Conservation (phyloP, 2,329 filamentous ascomycete genomes). For the Diplodia sapinea region DNA sequence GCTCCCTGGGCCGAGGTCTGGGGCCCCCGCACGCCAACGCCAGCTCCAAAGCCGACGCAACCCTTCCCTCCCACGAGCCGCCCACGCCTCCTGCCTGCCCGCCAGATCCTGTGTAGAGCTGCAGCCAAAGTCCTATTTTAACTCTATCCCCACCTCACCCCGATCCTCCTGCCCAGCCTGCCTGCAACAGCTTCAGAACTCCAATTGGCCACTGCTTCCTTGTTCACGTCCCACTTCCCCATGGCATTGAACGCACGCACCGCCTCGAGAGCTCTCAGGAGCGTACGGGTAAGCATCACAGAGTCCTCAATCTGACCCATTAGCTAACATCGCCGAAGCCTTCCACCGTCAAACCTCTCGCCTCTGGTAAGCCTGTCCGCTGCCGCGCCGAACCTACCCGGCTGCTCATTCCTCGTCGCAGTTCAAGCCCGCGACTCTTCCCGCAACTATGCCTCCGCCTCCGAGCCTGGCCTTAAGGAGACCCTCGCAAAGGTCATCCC, state of each 20-base stretch:
- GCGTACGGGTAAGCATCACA: constrained; percentile 62
- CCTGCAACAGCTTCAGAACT: not conserved
- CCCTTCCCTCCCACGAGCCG: not conserved
- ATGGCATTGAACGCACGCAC: constrained; percentile 71
- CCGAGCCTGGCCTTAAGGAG: constrained; percentile 88
- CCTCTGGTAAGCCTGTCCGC: constrained; percentile 43
- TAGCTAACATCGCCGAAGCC: constrained; percentile 39
- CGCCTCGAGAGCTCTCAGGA: constrained; percentile 67
- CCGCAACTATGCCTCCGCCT: constrained; percentile 72
- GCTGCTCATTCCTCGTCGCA: constrained; percentile 34
- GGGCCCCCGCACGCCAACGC: constrained; percentile 31
- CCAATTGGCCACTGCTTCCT: not conserved
- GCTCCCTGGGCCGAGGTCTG: constrained; percentile 27
- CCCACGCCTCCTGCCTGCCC: not conserved
- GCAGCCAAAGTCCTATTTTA: not conserved
- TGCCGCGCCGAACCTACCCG: constrained; percentile 16
- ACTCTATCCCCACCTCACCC: not conserved
- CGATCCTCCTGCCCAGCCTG: not conserved
- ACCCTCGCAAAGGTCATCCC: constrained; percentile 85
- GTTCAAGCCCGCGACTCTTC: constrained; percentile 43
- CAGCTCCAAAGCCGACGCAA: constrained; percentile 35
- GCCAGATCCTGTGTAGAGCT: constrained; percentile 11
- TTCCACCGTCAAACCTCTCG: constrained; percentile 42
- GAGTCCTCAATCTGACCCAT: not conserved
- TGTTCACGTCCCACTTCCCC: not conserved